A percentile compares a stretch with the other conserved stretches of the same genome.
These are phyloP conservation scores for Colletotrichum trifolii DNA, from an alignment of 2,329 filamentous ascomycete species.

Conservation along the genomic window DNA sequence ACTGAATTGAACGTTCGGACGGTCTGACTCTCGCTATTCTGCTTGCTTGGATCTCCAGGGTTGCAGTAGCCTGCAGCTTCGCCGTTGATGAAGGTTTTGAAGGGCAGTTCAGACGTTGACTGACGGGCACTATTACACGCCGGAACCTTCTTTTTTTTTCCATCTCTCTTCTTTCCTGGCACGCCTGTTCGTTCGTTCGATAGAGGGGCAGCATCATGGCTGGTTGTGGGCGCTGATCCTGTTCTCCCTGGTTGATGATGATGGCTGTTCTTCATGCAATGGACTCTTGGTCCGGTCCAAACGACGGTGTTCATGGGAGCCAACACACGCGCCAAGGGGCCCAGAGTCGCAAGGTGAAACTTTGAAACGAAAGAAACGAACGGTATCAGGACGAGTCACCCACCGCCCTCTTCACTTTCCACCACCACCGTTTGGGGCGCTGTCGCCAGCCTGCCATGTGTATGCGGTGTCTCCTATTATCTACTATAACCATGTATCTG, in stretches of 20 bases:
- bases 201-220: background rate
- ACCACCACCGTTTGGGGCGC: slow-evolving; percentile 14
- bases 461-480: no score
- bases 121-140: background rate
- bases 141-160: no score
- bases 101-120: background rate
- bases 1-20: slow-evolving; percentile 16
- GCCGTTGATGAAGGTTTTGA: slow-evolving; percentile 1
- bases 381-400: slow-evolving; percentile 1
- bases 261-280: slow-evolving; percentile 4
- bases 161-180: no score
- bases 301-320: slow-evolving; percentile 20
- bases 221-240: slow-evolving; percentile 14
- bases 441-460: slow-evolving; percentile 1
- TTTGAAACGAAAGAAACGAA: slow-evolving; percentile 30
- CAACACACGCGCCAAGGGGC: slow-evolving; percentile 25
- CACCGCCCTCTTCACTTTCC: slow-evolving; percentile 6
- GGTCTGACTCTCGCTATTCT: slow-evolving; percentile 6
- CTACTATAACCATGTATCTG: no score
- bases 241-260: background rate
- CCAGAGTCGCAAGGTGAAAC: slow-evolving; percentile 33
- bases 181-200: no score
- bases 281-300: slow-evolving; percentile 1
- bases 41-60: background rate
- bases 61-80: background rate